Evolutionary conservation across 345 rosid genomes (phyloP), one percentile per base, ranked within the genome.

Genomic region (Sisymbrium altissimum): DNA sequence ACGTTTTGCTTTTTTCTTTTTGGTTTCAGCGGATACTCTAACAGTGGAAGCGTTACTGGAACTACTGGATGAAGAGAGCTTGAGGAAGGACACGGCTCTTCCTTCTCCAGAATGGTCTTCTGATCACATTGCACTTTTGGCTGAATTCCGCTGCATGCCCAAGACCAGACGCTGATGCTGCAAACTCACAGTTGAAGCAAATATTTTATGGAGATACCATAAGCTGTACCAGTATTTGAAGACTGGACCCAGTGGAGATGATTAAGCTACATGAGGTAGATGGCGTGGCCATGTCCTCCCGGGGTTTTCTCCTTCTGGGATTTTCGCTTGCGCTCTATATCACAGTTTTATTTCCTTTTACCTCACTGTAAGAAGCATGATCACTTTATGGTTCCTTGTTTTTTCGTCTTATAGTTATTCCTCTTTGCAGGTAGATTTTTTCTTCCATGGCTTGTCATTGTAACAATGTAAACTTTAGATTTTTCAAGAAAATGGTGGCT

Each of bases 31-130:
- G 81, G 99, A 95, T 81, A 84, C 97, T 1, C 76, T 95, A 80
- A 73, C 85, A 0, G 98, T 95, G 76, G 98, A 95, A 77, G 88
- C 98, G n/a, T 80, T 95, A 72, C 79, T 95, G 88, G 99, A 95
- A 82, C 94, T 95, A 67, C 73, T 95, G 91, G 98, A 92, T 76
- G 99, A 95, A 84, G 99, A 92, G 58, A 86, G 90, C 86, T 85
- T 95, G 78, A 92, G 97, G 80, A 95, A 95, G 83, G 98, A 95
- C 79, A 95, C 99, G 4, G 99, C 96, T 23, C 99, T 95, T 83
- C 99, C 98, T 60, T 95, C 99, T 54, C 98, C 99, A 6, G 98
- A 95, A 74, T 95, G 99, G 98, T 95, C 99, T 55, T 95, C 99
- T 27, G 94, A 92, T 92, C 98, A 95, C 78, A 84, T 87, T 75